Conservation (phyloP, 306 rosid species). For the Quercus parvula region DNA sequence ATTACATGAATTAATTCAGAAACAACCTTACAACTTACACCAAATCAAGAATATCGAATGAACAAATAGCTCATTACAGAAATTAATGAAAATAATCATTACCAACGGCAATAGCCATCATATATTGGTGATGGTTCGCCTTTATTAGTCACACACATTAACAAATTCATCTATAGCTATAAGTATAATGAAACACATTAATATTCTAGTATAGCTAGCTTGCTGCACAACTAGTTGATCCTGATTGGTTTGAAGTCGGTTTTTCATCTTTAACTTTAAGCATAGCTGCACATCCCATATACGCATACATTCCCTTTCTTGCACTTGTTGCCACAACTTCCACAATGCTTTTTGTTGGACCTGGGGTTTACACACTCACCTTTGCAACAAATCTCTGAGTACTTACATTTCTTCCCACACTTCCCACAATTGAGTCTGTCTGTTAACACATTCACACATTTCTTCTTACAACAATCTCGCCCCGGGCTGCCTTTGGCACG, state of each 20-base stretch:
- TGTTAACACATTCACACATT: conserved; percentile 38
- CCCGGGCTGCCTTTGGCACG: conserved; percentile 36
- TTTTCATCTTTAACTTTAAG: conserved; percentile 14
- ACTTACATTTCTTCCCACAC: conserved; percentile 66
- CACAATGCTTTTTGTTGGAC: conserved; percentile 52
- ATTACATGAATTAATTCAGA: background rate
- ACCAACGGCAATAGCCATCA: background rate
- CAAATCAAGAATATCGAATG: background rate
- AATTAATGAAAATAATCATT: too few relatives aligned
- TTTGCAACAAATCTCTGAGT: conserved; percentile 49
- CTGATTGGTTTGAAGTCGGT: background rate
- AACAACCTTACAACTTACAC: background rate
- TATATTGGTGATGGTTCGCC: background rate
- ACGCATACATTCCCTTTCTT: conserved; percentile 27
- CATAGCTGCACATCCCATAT: conserved; percentile 69
- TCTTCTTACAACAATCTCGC: conserved; percentile 49
- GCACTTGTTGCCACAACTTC: conserved; percentile 62
- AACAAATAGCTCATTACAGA: background rate
- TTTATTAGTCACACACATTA: too few relatives aligned
- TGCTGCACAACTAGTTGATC: background rate
- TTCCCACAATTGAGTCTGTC: conserved; percentile 56
- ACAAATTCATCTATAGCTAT: too few relatives aligned
- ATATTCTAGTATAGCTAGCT: too few relatives aligned
- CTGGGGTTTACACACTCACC: conserved; percentile 64
- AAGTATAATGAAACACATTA: too few relatives aligned